Conservation (phyloP, 75 land plant genomes). For the Sequoia sempervirens region DNA sequence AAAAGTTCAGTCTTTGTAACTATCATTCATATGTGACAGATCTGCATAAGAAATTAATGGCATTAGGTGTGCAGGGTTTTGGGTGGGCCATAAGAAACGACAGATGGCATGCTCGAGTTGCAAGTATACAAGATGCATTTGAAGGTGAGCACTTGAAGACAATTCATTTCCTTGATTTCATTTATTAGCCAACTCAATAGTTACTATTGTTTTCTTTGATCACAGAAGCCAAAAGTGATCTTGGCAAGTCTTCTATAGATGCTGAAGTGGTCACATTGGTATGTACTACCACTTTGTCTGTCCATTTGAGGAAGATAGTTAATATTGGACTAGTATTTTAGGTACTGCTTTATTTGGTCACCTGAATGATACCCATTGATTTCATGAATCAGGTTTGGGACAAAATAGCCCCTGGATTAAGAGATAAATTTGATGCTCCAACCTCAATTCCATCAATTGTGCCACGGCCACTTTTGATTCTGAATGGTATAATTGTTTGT, state of each 20-base stretch:
- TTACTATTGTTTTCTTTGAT: conserved; percentile 2
- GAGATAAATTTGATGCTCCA: conserved; percentile 64
- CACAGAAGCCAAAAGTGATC: conserved; percentile 66
- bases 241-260: conserved; percentile 64
- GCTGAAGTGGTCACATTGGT: conserved; percentile 84
- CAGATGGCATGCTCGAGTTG: conserved; percentile 87
- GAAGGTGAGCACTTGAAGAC: conserved; percentile 44
- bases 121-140: conserved; percentile 73
- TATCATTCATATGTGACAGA: not conserved
- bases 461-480: conserved; percentile 81
- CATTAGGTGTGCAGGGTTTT: conserved; percentile 43
- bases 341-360: too few relatives aligned
- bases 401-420: conserved; percentile 84
- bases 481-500: conserved; percentile 63
- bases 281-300: conserved; percentile 1
- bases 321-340: not conserved
- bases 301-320: not conserved
- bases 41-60: not conserved
- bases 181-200: not conserved
- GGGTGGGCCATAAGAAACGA: conserved; percentile 83
- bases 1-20: not conserved
- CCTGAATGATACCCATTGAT: not conserved
- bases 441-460: conserved; percentile 68
- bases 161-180: conserved; percentile 10
- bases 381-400: conserved; percentile 78